These are phyloP conservation scores for Candida anutae DNA, from an alignment of 1,139 yeast genomes.

Conservation along the genomic window DNA sequence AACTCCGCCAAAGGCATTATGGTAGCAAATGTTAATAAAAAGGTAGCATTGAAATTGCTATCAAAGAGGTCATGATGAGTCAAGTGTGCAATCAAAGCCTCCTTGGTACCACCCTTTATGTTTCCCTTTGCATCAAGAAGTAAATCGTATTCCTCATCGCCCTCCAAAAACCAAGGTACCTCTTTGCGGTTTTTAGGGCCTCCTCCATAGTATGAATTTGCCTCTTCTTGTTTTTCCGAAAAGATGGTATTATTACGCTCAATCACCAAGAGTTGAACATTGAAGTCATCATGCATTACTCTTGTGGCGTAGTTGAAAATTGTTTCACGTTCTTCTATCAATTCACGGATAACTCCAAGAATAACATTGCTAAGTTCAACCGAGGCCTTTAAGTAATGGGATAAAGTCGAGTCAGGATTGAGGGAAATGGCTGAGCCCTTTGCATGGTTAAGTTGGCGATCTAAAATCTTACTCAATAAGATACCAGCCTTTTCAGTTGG, in stretches of 20 bases:
- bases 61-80: constrained; percentile 73
- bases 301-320: constrained; percentile 67
- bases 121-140: constrained; percentile 66
- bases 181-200: constrained; percentile 30
- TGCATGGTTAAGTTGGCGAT: constrained; percentile 33
- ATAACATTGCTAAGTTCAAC: constrained; percentile 37
- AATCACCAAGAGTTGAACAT: constrained; percentile 51
- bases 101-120: constrained; percentile 80
- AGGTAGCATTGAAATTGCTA: constrained; percentile 59
- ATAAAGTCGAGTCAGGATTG: constrained; percentile 41
- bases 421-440: constrained; percentile 40
- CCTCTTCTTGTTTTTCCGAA: constrained; percentile 30
- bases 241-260: constrained; percentile 54
- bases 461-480: constrained; percentile 37
- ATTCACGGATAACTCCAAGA: constrained; percentile 41
- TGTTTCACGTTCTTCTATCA: constrained; percentile 64
- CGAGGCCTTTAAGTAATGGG: constrained; percentile 39
- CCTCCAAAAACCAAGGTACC: constrained; percentile 74
- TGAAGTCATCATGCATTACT: constrained; percentile 67
- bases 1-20: constrained; percentile 66
- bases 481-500: constrained; percentile 47
- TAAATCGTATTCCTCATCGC: constrained; percentile 69
- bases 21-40: constrained; percentile 70
- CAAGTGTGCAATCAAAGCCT: constrained; percentile 73
- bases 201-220: constrained; percentile 28